Evolutionary conservation across 495 filamentous ascomycete species (phyloP).

Genomic region (Penicillium robsamsonii): DNA sequence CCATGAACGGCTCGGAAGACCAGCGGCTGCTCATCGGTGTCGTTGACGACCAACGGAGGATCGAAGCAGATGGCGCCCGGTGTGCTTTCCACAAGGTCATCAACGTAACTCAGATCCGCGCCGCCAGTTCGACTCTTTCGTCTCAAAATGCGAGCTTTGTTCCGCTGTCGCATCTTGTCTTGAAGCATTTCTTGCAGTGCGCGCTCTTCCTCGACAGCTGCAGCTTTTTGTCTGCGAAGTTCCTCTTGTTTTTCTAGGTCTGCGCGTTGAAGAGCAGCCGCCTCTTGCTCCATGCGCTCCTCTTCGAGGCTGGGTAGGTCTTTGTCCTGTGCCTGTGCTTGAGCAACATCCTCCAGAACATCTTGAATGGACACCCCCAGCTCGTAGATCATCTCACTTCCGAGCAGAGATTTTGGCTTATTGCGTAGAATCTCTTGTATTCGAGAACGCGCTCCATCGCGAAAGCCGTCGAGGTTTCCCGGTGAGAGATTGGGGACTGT

Average conservation of each 20-base stretch:
- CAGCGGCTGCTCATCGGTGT: conserved; percentile 53
- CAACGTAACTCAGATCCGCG: conserved; percentile 30
- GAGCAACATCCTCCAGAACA: conserved; percentile 80
- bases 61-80: conserved; percentile 65
- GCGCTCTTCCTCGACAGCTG: conserved; percentile 67
- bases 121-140: conserved; percentile 42
- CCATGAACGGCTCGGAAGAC: conserved; percentile 64
- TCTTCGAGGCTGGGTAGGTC: conserved; percentile 85
- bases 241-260: conserved; percentile 54
- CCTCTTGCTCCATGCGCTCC: conserved; percentile 72
- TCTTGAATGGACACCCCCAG: conserved; percentile 81
- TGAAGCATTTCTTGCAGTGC: conserved; percentile 71
- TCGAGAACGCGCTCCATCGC: conserved; percentile 61
- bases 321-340: conserved; percentile 65
- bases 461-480: conserved; percentile 59
- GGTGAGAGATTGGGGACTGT: conserved; percentile 71
- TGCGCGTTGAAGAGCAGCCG: conserved; percentile 53
- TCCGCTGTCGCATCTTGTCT: conserved; percentile 62
- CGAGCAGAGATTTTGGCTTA: conserved; percentile 69
- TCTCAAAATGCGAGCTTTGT: conserved; percentile 37
- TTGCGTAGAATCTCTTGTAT: conserved; percentile 67
- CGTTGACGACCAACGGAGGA: conserved; percentile 59
- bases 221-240: conserved; percentile 53
- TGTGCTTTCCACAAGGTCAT: conserved; percentile 38
- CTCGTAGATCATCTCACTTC: conserved; percentile 86